Percentiles rank a stretch among this genome's conserved stretches.
Conservation (phyloP, 2,329 filamentous ascomycete species). For the Trichophyton verrucosum region DNA sequence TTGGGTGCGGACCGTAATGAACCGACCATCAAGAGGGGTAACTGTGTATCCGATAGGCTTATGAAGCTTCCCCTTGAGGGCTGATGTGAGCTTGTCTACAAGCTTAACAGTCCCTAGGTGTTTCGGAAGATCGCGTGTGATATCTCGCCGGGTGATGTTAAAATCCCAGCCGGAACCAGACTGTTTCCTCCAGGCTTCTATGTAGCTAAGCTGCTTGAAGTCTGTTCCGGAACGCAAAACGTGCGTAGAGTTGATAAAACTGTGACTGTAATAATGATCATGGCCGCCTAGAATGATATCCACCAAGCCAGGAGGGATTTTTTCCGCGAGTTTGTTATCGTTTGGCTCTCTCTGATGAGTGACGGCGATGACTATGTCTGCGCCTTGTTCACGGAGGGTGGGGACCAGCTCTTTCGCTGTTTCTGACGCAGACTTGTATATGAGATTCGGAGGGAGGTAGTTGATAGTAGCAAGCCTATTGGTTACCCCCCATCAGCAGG, state of each 20-base stretch:
- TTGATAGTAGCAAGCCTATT: slow-evolving; percentile 70
- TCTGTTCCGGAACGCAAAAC: slow-evolving; percentile 79
- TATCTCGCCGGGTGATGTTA: slow-evolving; percentile 61
- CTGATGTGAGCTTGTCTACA: slow-evolving; percentile 57
- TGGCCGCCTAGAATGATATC: slow-evolving; percentile 83
- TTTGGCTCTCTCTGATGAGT: slow-evolving; percentile 83
- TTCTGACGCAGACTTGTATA: slow-evolving; percentile 65
- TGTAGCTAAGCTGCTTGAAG: slow-evolving; percentile 83
- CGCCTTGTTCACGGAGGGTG: slow-evolving; percentile 58
- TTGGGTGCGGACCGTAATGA: slow-evolving; percentile 61
- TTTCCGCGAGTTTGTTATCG: slow-evolving; percentile 70
- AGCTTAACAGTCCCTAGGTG: slow-evolving; percentile 50
- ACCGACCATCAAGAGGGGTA: slow-evolving; percentile 71
- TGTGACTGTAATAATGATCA: slow-evolving; percentile 78
- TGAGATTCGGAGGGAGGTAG: slow-evolving; percentile 64
- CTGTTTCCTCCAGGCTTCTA: slow-evolving; percentile 56
- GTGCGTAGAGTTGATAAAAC: slow-evolving; percentile 64
- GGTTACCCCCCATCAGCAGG: background rate
- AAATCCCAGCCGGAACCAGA: slow-evolving; percentile 56
- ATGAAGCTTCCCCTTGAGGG: slow-evolving; percentile 62
- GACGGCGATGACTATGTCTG: slow-evolving; percentile 69
- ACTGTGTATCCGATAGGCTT: slow-evolving; percentile 76
- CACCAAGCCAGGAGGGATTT: slow-evolving; percentile 56
- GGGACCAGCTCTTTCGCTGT: slow-evolving; percentile 67
- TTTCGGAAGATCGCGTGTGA: slow-evolving; percentile 55